Conservation (phyloP, 2,329 filamentous ascomycete genomes). For the Alternaria hordeiaustralica region DNA sequence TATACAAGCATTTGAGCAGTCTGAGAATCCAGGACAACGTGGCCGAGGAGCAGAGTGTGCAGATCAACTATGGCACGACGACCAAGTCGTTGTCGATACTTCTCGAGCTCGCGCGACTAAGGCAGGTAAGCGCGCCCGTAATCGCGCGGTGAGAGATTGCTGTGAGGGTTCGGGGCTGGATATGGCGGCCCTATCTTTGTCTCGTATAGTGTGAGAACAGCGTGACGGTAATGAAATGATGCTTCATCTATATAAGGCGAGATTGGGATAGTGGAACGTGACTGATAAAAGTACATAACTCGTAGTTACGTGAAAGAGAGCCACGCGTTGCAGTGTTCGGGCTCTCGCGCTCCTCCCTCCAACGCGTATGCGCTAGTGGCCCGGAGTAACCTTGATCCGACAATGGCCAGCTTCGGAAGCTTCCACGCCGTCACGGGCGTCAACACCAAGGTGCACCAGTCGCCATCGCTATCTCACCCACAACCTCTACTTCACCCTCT, state of each 20-base stretch:
- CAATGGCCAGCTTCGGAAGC: constrained; percentile 21
- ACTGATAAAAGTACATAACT: too few species aligned
- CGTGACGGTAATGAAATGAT: too few species aligned
- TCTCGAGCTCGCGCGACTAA: not conserved
- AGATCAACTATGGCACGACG: constrained; percentile 16
- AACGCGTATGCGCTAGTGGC: not conserved
- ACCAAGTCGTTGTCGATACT: not conserved
- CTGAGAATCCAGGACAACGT: constrained; percentile 22
- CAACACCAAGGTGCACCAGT: not conserved
- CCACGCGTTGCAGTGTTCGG: too few species aligned
- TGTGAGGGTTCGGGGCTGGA: not conserved
- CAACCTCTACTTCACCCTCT: not conserved
- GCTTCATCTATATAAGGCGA: too few species aligned
- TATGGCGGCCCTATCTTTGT: too few species aligned
- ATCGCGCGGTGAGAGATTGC: not conserved
- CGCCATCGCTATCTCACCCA: constrained; percentile 4
- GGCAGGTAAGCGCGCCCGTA: not conserved
- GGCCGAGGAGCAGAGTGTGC: constrained; percentile 11
- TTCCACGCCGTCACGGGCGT: constrained; percentile 16
- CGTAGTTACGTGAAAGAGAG: too few species aligned
- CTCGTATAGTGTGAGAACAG: too few species aligned
- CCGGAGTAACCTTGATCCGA: constrained; percentile 12
- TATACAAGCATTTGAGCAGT: constrained; percentile 18
- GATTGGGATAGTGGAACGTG: too few species aligned
- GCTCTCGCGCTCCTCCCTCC: not conserved